Conservation (phyloP, 2,329 filamentous ascomycete genomes). For the Mycosphaerella arachidis region DNA sequence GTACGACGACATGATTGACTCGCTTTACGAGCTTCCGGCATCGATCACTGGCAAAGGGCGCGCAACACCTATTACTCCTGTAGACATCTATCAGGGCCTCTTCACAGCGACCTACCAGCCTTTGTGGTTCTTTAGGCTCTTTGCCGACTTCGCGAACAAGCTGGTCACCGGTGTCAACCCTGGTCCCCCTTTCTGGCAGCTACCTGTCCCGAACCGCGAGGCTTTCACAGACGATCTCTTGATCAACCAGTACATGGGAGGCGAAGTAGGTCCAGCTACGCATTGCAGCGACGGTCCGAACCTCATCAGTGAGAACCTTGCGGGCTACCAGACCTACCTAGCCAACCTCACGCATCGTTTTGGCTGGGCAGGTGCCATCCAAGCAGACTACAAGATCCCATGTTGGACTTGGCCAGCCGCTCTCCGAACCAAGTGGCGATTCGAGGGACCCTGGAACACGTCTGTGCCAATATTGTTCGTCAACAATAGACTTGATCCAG, state of each 20-base stretch:
- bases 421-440: constrained; percentile 21
- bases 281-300: constrained; percentile 20
- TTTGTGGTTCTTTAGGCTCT: constrained; percentile 17
- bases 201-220: constrained; percentile 14
- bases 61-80: constrained; percentile 15
- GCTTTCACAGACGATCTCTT: constrained; percentile 17
- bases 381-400: constrained; percentile 21
- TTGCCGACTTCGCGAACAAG: constrained; percentile 16
- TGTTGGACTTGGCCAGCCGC: constrained; percentile 21
- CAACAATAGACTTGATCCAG: constrained; percentile 29
- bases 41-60: constrained; percentile 17
- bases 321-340: constrained; percentile 14
- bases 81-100: constrained; percentile 17
- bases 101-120: constrained; percentile 20
- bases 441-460: constrained; percentile 15
- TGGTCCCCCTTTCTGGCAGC: constrained; percentile 18
- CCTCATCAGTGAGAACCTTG: constrained; percentile 9
- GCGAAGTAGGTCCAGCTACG: constrained; percentile 15
- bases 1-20: constrained; percentile 13
- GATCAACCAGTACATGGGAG: constrained; percentile 16
- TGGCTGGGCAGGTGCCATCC: constrained; percentile 15
- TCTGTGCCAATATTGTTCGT: constrained; percentile 20
- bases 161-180: constrained; percentile 13
- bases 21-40: constrained; percentile 11
- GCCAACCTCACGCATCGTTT: constrained; percentile 15